These are phyloP conservation scores for Teunomyces barrocoloradensis DNA, from an alignment of 805 yeast species.

Conservation along the genomic window DNA sequence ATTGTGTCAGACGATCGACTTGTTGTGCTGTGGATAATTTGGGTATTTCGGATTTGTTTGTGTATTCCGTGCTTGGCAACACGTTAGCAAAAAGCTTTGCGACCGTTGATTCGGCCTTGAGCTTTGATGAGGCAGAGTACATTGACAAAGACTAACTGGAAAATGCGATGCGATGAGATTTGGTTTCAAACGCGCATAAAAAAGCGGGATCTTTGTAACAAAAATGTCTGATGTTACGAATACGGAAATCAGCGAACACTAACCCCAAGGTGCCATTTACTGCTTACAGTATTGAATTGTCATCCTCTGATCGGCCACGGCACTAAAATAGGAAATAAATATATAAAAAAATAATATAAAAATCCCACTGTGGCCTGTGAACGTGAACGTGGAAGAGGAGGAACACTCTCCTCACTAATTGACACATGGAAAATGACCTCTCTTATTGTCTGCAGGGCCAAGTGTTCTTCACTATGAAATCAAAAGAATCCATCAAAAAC, in stretches of 20 bases:
- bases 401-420: too few species aligned
- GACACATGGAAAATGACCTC: too few species aligned
- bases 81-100: slow-evolving; percentile 22
- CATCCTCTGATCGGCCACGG: too few species aligned
- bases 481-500: too few species aligned
- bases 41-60: neutral
- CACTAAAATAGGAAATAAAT: neutral
- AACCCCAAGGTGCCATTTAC: too few species aligned
- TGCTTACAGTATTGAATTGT: too few species aligned
- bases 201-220: too few species aligned
- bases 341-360: too few species aligned
- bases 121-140: slow-evolving; percentile 13
- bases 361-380: too few species aligned
- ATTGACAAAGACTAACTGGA: neutral
- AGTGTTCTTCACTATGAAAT: too few species aligned
- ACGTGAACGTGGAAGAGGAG: too few species aligned
- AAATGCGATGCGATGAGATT: slow-evolving; percentile 1
- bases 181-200: neutral
- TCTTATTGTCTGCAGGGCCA: too few species aligned
- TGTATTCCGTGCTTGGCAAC: slow-evolving; percentile 15
- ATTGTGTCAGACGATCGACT: slow-evolving; percentile 10
- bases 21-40: slow-evolving; percentile 12
- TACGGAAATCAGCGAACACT: neutral
- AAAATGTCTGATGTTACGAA: neutral
- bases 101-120: slow-evolving; percentile 23